A percentile compares a stretch with the other conserved stretches of the same genome.
Conservation (phyloP, 176 grass and related monocot genomes). For the Tillandsia leiboldiana region DNA sequence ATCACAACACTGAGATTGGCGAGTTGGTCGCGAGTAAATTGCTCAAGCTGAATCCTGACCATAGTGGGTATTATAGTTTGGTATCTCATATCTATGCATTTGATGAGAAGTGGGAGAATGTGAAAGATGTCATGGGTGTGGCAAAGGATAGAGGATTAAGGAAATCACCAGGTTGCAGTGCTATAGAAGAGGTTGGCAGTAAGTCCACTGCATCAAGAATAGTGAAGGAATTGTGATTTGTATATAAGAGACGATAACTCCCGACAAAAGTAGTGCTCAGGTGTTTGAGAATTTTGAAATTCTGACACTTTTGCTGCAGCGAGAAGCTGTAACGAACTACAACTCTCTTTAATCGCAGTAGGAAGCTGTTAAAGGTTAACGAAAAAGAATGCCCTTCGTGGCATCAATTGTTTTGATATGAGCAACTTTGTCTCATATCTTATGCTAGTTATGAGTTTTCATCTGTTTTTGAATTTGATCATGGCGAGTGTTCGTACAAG, state of each 20-base stretch:
- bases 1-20: slow-evolving; percentile 31
- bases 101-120: slow-evolving; percentile 44
- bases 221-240: slow-evolving; percentile 19
- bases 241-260: background rate
- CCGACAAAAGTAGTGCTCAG: no score
- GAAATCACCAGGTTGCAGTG: slow-evolving; percentile 42
- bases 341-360: no score
- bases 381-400: no score
- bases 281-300: no score
- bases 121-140: slow-evolving; percentile 22
- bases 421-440: no score
- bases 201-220: slow-evolving; percentile 25
- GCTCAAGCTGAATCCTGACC: slow-evolving; percentile 28
- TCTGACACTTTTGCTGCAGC: no score
- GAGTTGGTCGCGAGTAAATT: slow-evolving; percentile 28
- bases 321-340: no score
- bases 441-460: no score
- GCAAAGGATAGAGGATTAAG: slow-evolving; percentile 27
- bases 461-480: no score
- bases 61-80: slow-evolving; percentile 56
- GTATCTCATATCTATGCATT: slow-evolving; percentile 54
- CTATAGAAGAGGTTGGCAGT: slow-evolving; percentile 27
- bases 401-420: no score
- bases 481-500: no score
- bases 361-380: no score